phyloP scores from a whole-genome alignment of 2,329 filamentous ascomycete species.

The Xylaria polymorpha region DNA sequence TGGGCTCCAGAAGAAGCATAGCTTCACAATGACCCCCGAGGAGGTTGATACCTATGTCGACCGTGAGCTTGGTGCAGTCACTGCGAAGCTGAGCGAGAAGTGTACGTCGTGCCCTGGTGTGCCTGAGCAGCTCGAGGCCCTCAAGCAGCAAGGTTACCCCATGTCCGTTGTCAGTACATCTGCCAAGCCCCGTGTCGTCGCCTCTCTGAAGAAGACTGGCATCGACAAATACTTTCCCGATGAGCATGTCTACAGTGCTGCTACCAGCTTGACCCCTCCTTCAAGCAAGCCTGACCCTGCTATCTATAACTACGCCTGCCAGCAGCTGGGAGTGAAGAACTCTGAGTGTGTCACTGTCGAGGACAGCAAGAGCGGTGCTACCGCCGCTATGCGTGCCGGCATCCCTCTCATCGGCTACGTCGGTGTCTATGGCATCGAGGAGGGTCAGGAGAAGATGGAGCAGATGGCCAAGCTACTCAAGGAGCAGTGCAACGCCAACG shows the following conservation, averaged over 20 bases:
- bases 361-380: constrained; percentile 78
- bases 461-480: constrained; percentile 66
- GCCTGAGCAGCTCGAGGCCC: constrained; percentile 67
- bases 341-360: constrained; percentile 76
- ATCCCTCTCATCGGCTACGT: constrained; percentile 81
- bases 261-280: constrained; percentile 73
- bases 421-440: constrained; percentile 62
- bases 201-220: constrained; percentile 74
- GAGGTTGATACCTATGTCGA: constrained; percentile 74
- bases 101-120: constrained; percentile 70
- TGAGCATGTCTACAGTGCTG: constrained; percentile 77
- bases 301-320: constrained; percentile 76
- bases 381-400: constrained; percentile 74
- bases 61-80: constrained; percentile 76
- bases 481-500: constrained; percentile 62
- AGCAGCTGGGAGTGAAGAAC: constrained; percentile 72
- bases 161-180: constrained; percentile 78
- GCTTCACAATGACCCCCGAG: constrained; percentile 69
- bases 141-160: constrained; percentile 69
- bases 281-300: constrained; percentile 81
- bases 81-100: constrained; percentile 72
- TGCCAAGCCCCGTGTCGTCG: constrained; percentile 74
- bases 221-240: constrained; percentile 76
- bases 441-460: constrained; percentile 62
- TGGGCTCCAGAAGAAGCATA: constrained; percentile 74